These are phyloP conservation scores for Eragrostis curvula DNA, from an alignment of 176 grass and related monocot genomes.

Conservation along the genomic window DNA sequence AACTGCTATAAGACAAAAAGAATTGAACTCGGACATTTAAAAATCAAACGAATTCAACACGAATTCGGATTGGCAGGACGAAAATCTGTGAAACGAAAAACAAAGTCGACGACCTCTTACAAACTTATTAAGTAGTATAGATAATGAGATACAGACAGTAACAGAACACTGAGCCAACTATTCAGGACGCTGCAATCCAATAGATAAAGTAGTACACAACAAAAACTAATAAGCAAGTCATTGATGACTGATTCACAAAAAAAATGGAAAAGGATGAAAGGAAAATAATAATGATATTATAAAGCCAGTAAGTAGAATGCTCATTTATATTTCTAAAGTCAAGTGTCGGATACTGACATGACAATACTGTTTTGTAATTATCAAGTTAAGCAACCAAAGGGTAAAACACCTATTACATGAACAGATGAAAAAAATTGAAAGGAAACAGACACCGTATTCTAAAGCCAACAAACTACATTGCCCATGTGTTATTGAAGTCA, in stretches of 20 bases:
- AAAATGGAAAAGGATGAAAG: background rate
- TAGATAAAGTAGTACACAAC: background rate
- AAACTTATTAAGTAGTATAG: too few relatives aligned
- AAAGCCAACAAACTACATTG: background rate
- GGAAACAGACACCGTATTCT: background rate
- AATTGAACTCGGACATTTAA: too few relatives aligned
- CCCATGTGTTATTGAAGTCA: background rate
- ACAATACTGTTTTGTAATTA: background rate
- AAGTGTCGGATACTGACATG: background rate
- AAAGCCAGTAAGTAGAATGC: background rate
- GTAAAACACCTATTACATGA: background rate
- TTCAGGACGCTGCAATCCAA: background rate
- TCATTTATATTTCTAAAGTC: conserved; percentile 6
- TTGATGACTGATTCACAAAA: background rate
- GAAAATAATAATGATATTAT: background rate
- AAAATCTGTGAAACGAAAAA: too few relatives aligned
- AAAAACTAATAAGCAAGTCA: background rate
- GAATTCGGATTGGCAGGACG: too few relatives aligned
- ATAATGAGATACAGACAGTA: background rate
- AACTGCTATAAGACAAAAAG: too few relatives aligned
- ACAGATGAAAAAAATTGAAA: background rate
- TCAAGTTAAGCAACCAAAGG: background rate
- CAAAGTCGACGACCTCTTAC: too few relatives aligned
- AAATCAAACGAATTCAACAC: too few relatives aligned
- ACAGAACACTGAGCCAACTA: conserved; percentile 1